phyloP scores from a whole-genome alignment of 768 basidiomycete genomes.

The Amanita jacksonii region DNA sequence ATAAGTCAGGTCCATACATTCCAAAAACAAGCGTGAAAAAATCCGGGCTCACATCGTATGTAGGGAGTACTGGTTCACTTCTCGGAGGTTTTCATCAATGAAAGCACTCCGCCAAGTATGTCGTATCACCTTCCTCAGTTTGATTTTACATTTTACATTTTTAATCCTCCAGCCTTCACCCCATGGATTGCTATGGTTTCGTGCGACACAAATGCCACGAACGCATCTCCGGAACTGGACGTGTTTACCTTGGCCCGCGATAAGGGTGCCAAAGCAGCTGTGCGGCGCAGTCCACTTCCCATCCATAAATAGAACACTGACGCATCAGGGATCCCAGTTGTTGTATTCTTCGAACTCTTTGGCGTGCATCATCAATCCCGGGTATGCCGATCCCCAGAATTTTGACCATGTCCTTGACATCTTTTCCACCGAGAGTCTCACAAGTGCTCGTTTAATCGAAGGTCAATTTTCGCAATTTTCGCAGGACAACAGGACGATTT shows the following conservation, averaged over 20 bases:
- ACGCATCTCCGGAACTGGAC: slow-evolving; percentile 50
- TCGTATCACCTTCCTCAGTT: slow-evolving; percentile 4
- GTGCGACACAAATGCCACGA: slow-evolving; percentile 72
- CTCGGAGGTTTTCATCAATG: slow-evolving; percentile 45
- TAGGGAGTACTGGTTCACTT: slow-evolving; percentile 84
- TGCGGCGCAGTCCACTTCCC: slow-evolving; percentile 25
- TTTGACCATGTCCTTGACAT: slow-evolving; percentile 73
- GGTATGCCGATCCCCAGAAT: slow-evolving; percentile 50
- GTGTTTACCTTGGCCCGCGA: slow-evolving; percentile 76
- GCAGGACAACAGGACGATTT: slow-evolving; percentile 40
- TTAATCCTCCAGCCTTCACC: slow-evolving; percentile 54
- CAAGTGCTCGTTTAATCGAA: slow-evolving; percentile 45
- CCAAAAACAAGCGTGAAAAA: not conserved
- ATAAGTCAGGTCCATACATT: slow-evolving; percentile 39
- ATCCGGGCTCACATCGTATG: slow-evolving; percentile 5
- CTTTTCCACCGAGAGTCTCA: slow-evolving; percentile 59
- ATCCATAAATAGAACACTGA: not conserved
- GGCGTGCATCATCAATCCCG: slow-evolving; percentile 67
- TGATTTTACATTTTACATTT: slow-evolving; percentile 11
- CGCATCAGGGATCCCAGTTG: slow-evolving; percentile 34
- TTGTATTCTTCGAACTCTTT: slow-evolving; percentile 67
- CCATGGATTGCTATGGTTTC: slow-evolving; percentile 90
- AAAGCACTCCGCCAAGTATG: slow-evolving; percentile 41
- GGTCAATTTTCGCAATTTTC: slow-evolving; percentile 53
- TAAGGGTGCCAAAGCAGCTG: slow-evolving; percentile 73